Conservation (phyloP, 2,329 filamentous ascomycete genomes). For the Penicillium sp. region DNA sequence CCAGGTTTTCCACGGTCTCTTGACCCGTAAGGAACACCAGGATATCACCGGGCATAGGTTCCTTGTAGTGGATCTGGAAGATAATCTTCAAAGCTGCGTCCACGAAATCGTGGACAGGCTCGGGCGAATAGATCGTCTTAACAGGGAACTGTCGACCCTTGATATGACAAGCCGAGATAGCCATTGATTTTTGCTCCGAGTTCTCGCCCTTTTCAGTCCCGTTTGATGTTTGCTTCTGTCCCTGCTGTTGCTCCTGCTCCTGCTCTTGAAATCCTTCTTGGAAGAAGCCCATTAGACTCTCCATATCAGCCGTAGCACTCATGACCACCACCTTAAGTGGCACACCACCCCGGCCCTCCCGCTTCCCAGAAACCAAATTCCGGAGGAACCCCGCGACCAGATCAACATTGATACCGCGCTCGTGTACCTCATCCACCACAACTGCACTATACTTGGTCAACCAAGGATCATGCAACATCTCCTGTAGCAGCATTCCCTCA, state of each 20-base stretch:
- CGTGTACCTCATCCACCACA: constrained; percentile 95
- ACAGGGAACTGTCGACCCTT: constrained; percentile 89
- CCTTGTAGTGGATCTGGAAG: constrained; percentile 83
- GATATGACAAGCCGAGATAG: constrained; percentile 68
- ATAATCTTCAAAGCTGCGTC: constrained; percentile 81
- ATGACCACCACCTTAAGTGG: constrained; percentile 91
- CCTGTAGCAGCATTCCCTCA: constrained; percentile 94
- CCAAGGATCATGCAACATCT: constrained; percentile 83
- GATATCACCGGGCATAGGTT: constrained; percentile 92
- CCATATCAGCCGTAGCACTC: constrained; percentile 94
- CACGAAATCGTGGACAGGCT: constrained; percentile 79
- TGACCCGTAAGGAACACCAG: constrained; percentile 91
- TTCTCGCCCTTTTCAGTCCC: constrained; percentile 18
- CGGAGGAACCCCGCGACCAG: constrained; percentile 86
- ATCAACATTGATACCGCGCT: constrained; percentile 93
- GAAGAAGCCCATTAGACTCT: constrained; percentile 79
- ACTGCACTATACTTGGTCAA: constrained; percentile 86
- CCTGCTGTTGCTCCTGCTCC: constrained; percentile 12
- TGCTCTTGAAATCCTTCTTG: constrained; percentile 39
- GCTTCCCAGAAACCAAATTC: constrained; percentile 67
- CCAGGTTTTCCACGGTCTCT: constrained; percentile 85
- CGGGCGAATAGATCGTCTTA: constrained; percentile 73
- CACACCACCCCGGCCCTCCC: constrained; percentile 70
- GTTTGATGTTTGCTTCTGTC: constrained; percentile 21
- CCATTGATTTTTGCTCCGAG: constrained; percentile 52